Base-by-base conservation (phyloP, 1,284 basidiomycete genomes). In the Caloboletus inedulis region DNA sequence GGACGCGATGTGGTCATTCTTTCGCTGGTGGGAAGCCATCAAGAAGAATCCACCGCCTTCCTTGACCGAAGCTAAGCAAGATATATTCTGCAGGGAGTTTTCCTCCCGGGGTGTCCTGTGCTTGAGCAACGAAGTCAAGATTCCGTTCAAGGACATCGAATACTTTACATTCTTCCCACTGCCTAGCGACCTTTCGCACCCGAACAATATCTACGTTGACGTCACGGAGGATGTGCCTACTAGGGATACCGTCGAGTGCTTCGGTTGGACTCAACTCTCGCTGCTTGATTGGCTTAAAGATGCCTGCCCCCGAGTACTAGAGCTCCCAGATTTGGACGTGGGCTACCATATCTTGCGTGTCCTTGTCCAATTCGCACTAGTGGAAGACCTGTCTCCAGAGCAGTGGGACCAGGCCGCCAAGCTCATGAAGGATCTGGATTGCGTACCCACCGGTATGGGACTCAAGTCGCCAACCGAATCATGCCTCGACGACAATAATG, bases 1-100 rank as follows among this genome's bases (percentile, higher is more conserved):
- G 53, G 71, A 76, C 7, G 91, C 96, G 70, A 86, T 91, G 77
- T 72, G 84, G n/a, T 83, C 82, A 2, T 94, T 90, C 68, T 74
- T 98, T 61, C 79, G 80, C 51, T 99, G 96, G 96, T 97, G 94
- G 90, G 80, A 89, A 19, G 39, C 5, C 1, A 3, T 18, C 9
- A 34, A 3, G 27, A 60, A 6, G 27, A 43, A 2, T 7, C 3
- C 33, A 5, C n/a, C 3, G 8, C 2, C 25, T 27, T 27, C 25
- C 25, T 27, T 27, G 1, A 27, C 27, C 27, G 9, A 29, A 29
- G 2, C 8, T 27, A 27, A 5, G 7, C 25, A 29, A 29, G 27
- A 8, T 9, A 7, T 1, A 9, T 59, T 59, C 37, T 58, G 54
- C 54, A 34, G 16, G 27, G 3, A 47, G 1, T 48, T 60, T 44